Evolutionary conservation across 2,329 filamentous ascomycete genomes (phyloP).

Genomic region (Colletotrichum paranaense): DNA sequence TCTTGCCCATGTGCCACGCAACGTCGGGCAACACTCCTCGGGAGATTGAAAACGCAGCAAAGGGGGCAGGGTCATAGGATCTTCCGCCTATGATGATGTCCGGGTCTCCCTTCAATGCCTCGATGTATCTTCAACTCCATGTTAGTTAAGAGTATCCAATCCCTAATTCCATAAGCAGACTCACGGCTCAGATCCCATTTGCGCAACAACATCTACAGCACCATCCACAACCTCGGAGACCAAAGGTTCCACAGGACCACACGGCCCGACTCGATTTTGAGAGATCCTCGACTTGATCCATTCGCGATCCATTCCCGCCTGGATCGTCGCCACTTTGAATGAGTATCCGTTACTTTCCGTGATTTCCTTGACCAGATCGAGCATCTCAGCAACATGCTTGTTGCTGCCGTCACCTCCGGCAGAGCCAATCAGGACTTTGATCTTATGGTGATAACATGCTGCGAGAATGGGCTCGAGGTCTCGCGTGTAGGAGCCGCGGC

Average conservation of each 20-base stretch:
- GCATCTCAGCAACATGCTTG: conserved; percentile 51
- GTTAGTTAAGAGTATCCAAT: background rate
- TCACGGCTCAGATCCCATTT: conserved; percentile 59
- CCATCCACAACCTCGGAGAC: conserved; percentile 45
- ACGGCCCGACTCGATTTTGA: conserved; percentile 41
- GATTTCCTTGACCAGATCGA: conserved; percentile 50
- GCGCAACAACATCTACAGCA: conserved; percentile 52
- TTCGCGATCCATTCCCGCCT: conserved; percentile 44
- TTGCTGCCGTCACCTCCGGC: conserved; percentile 60
- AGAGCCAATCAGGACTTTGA: conserved; percentile 55
- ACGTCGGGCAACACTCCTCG: conserved; percentile 31
- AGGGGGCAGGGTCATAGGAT: conserved; percentile 54
- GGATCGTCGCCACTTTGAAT: conserved; percentile 47
- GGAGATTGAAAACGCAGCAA: conserved; percentile 45
- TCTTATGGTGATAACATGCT: conserved; percentile 45
- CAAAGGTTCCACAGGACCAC: conserved; percentile 48
- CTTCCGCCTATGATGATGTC: conserved; percentile 60
- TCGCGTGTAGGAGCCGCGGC: conserved; percentile 50
- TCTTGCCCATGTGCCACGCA: conserved; percentile 63
- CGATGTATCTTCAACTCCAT: conserved; percentile 41
- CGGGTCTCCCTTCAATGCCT: conserved; percentile 51
- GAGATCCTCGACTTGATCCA: conserved; percentile 43
- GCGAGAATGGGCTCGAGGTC: conserved; percentile 54
- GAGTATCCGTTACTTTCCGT: conserved; percentile 40
- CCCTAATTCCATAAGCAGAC: conserved; percentile 18